Conservation (phyloP, 352 stramenopile genomes). For the Phytopythium delawarense region DNA sequence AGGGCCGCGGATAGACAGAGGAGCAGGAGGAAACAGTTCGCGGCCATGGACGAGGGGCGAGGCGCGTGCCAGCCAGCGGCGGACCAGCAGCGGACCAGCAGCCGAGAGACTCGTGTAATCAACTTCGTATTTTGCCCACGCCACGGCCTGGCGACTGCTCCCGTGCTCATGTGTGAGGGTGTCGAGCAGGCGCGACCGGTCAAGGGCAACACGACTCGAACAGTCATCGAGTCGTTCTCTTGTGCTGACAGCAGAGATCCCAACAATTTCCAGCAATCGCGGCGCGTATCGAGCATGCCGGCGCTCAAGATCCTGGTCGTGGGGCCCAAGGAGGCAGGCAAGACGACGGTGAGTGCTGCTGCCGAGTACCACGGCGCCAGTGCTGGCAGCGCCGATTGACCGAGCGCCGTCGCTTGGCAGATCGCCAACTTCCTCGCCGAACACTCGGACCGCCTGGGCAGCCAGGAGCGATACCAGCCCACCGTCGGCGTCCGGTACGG, state of each 20-base stretch:
- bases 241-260: neutral
- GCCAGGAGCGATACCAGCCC: slow-evolving; percentile 60
- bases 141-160: no score
- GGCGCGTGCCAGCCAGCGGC: no score
- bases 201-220: no score
- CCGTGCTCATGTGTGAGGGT: no score
- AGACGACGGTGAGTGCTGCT: slow-evolving; percentile 46
- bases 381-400: neutral
- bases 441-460: slow-evolving; percentile 48
- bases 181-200: no score
- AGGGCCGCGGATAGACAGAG: neutral
- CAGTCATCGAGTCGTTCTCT: no score
- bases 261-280: no score
- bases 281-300: slow-evolving; percentile 24
- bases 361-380: neutral
- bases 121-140: no score
- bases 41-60: no score
- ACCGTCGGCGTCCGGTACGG: slow-evolving; percentile 55
- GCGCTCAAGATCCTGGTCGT: slow-evolving; percentile 79
- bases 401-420: slow-evolving; percentile 13
- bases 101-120: no score
- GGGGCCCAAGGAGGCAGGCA: slow-evolving; percentile 74
- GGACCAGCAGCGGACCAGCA: no score
- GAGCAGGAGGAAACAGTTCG: neutral
- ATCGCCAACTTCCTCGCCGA: slow-evolving; percentile 83